These are phyloP conservation scores for Penicillium sp. DNA, from an alignment of 2,329 filamentous ascomycete genomes.

Conservation along the genomic window DNA sequence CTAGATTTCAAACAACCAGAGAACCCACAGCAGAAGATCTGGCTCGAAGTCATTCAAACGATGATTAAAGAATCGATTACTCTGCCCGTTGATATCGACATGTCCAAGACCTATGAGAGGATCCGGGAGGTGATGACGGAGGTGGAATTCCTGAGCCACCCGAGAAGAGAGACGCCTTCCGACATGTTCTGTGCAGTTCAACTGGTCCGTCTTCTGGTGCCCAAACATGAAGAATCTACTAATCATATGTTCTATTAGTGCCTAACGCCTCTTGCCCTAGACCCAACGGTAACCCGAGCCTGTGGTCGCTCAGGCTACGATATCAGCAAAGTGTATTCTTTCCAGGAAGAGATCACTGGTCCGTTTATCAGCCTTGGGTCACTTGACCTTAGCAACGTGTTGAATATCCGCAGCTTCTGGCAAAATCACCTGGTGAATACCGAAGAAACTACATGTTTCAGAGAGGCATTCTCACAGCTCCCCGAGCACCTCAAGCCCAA, in stretches of 20 bases:
- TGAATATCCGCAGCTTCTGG: conserved; percentile 43
- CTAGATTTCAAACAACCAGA: conserved; percentile 28
- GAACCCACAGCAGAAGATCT: conserved; percentile 23
- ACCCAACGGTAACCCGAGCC: conserved; percentile 20
- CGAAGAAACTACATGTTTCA: conserved; percentile 21
- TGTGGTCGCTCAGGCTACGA: conserved; percentile 32
- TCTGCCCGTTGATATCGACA: neutral
- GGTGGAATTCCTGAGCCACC: conserved; percentile 23
- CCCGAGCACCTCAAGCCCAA: conserved; percentile 17
- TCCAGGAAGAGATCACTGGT: neutral
- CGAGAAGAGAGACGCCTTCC: conserved; percentile 17
- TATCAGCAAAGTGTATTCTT: conserved; percentile 28
- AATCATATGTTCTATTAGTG: conserved; percentile 18
- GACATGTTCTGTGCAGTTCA: conserved; percentile 28
- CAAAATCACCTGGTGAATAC: conserved; percentile 35
- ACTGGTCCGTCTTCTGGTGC: conserved; percentile 20
- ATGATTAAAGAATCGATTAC: conserved; percentile 27
- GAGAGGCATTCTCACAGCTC: conserved; percentile 21
- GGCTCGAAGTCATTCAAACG: conserved; percentile 29
- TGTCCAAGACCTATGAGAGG: conserved; percentile 22
- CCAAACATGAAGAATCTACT: conserved; percentile 1
- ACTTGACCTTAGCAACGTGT: conserved; percentile 29
- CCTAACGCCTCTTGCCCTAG: conserved; percentile 34
- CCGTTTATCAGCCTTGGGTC: conserved; percentile 16
- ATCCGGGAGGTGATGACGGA: conserved; percentile 19